These are phyloP conservation scores for Cocos nucifera DNA, from an alignment of 176 grass and related monocot species.

Conservation along the genomic window DNA sequence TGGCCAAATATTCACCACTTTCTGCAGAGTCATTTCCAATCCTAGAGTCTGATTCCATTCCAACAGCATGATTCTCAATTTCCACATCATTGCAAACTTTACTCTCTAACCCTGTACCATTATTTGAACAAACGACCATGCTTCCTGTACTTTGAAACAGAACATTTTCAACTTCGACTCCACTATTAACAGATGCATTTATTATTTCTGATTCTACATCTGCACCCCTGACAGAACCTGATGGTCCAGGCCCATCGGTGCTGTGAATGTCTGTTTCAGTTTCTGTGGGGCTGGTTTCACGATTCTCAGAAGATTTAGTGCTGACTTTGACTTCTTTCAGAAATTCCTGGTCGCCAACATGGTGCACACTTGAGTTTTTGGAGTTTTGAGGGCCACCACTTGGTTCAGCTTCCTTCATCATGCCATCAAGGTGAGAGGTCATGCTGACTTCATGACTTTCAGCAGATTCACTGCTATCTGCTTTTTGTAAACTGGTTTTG, in stretches of 20 bases:
- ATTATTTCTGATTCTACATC: slow-evolving; percentile 1
- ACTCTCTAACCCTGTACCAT: background rate
- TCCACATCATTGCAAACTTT: background rate
- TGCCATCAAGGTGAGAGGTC: background rate
- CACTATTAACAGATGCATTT: slow-evolving; percentile 15
- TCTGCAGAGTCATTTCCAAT: slow-evolving; percentile 18
- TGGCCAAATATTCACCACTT: slow-evolving; percentile 27
- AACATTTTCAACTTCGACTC: slow-evolving; percentile 8
- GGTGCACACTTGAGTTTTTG: background rate
- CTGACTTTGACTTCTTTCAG: background rate
- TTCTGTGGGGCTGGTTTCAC: background rate
- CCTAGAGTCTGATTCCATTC: too few relatives aligned
- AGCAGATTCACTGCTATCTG: slow-evolving; percentile 14
- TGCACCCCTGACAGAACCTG: background rate
- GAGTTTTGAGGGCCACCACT: slow-evolving; percentile 13
- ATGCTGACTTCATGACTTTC: slow-evolving; percentile 10
- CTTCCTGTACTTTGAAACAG: slow-evolving; percentile 24
- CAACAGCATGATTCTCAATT: background rate
- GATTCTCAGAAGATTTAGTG: background rate
- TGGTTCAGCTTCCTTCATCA: slow-evolving; percentile 15
- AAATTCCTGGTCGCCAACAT: background rate
- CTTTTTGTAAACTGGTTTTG: slow-evolving; percentile 17
- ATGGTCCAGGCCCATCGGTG: background rate
- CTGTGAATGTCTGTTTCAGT: background rate
- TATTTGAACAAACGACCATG: slow-evolving; percentile 7